These are phyloP conservation scores for Talaromyces stipitatus DNA, from an alignment of 495 filamentous ascomycete species.

Conservation along the genomic window DNA sequence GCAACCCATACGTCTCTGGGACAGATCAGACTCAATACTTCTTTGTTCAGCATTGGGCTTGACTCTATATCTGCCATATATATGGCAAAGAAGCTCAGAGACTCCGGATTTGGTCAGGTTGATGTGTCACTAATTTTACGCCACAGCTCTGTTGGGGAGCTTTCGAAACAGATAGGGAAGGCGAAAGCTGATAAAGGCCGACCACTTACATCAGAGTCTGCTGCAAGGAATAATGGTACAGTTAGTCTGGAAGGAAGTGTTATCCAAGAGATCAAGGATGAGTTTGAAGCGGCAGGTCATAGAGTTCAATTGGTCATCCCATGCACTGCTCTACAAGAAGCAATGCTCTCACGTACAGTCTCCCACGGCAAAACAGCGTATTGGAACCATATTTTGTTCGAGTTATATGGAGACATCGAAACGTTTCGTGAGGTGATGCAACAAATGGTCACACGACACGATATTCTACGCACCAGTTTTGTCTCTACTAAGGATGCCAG, in stretches of 20 bases:
- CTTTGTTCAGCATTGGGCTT: conserved; percentile 59
- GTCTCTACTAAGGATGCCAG: conserved; percentile 38
- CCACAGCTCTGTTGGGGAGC: conserved; percentile 48
- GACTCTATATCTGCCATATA: conserved; percentile 78
- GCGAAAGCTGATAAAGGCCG: neutral
- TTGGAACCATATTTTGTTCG: conserved; percentile 47
- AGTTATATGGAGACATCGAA: conserved; percentile 34
- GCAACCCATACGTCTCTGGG: conserved; percentile 36
- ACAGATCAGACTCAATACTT: conserved; percentile 39
- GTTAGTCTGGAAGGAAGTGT: conserved; percentile 11
- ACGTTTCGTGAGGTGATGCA: conserved; percentile 38
- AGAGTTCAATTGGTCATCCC: conserved; percentile 52
- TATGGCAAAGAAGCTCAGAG: conserved; percentile 45
- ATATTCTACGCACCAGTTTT: conserved; percentile 59
- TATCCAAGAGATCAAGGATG: conserved; percentile 8
- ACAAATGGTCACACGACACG: conserved; percentile 45
- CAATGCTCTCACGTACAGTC: conserved; percentile 57
- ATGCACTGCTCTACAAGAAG: conserved; percentile 76
- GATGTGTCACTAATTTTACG: conserved; percentile 57
- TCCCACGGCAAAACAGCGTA: conserved; percentile 34
- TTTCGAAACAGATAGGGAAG: conserved; percentile 32
- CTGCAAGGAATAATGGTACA: neutral
- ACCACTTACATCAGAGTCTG: neutral
- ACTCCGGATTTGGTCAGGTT: conserved; percentile 31
- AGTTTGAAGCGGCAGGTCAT: conserved; percentile 18